These are phyloP conservation scores for Acer campestre DNA, from an alignment of 345 rosid species.

Conservation along the genomic window DNA sequence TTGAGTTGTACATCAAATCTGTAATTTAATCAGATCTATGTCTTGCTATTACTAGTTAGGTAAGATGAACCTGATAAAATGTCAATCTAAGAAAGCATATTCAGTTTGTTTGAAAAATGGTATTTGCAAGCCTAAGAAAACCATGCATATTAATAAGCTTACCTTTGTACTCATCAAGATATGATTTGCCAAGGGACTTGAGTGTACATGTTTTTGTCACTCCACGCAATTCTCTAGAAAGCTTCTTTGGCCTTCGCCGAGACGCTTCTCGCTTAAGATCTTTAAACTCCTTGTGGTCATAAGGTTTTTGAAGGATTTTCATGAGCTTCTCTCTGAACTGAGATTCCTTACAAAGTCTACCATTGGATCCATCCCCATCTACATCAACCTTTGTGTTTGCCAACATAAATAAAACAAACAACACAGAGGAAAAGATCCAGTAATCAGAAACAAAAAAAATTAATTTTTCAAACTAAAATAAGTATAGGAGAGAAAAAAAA, in stretches of 20 bases:
- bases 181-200: conserved; percentile 39
- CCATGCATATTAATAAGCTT: conserved; percentile 14
- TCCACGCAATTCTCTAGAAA: conserved; percentile 33
- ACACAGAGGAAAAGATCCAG: conserved; percentile 16
- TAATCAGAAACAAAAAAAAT: conserved; percentile 23
- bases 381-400: conserved; percentile 27
- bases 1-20: not conserved
- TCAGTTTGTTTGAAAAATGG: not conserved
- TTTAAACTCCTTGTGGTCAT: conserved; percentile 37
- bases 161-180: conserved; percentile 54
- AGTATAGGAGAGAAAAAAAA: not conserved
- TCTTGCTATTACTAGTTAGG: not conserved
- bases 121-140: conserved; percentile 2
- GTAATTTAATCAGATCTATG: not conserved
- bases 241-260: conserved; percentile 25
- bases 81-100: not conserved
- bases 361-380: conserved; percentile 13
- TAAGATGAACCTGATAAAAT: not conserved
- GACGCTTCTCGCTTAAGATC: conserved; percentile 30
- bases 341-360: conserved; percentile 25
- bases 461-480: not conserved
- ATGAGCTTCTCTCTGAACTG: conserved; percentile 52
- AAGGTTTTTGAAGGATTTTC: conserved; percentile 51
- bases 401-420: conserved; percentile 22
- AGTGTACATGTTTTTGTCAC: conserved; percentile 18